Evolutionary conservation across 2,329 filamentous ascomycete species (phyloP).

Genomic region (Truncatella angustata): DNA sequence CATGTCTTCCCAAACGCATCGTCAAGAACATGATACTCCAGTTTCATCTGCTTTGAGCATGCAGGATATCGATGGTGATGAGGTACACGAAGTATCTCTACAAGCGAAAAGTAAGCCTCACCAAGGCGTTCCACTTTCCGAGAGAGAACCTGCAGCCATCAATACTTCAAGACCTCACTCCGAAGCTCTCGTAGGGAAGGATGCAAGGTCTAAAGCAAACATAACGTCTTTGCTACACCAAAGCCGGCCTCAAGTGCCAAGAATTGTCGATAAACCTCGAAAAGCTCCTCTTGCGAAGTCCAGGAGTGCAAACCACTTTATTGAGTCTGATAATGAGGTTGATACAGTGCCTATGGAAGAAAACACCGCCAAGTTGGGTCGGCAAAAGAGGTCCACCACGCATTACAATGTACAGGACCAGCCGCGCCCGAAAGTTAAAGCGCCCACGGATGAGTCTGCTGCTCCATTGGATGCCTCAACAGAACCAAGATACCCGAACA

Average conservation of each 20-base stretch:
- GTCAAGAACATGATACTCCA: slow-evolving; percentile 1
- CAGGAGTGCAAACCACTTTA: not conserved
- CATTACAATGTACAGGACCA: too few relatives aligned
- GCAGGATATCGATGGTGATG: slow-evolving; percentile 13
- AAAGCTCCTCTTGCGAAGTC: not conserved
- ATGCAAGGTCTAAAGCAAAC: not conserved
- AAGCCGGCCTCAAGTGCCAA: not conserved
- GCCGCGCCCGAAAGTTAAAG: too few relatives aligned
- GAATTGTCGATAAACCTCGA: not conserved
- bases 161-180: not conserved
- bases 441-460: too few relatives aligned
- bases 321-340: not conserved
- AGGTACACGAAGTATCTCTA: not conserved
- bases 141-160: not conserved
- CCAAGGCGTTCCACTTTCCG: not conserved
- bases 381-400: too few relatives aligned
- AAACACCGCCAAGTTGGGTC: too few relatives aligned
- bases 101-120: not conserved
- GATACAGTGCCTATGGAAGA: too few relatives aligned
- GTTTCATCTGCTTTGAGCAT: slow-evolving; percentile 14
- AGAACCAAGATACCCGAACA: too few relatives aligned
- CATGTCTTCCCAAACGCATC: slow-evolving; percentile 10
- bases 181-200: not conserved
- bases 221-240: slow-evolving; percentile 1
- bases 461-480: too few relatives aligned